These are phyloP conservation scores for Floccularia luteovirens DNA, from an alignment of 768 basidiomycete species.

Conservation along the genomic window DNA sequence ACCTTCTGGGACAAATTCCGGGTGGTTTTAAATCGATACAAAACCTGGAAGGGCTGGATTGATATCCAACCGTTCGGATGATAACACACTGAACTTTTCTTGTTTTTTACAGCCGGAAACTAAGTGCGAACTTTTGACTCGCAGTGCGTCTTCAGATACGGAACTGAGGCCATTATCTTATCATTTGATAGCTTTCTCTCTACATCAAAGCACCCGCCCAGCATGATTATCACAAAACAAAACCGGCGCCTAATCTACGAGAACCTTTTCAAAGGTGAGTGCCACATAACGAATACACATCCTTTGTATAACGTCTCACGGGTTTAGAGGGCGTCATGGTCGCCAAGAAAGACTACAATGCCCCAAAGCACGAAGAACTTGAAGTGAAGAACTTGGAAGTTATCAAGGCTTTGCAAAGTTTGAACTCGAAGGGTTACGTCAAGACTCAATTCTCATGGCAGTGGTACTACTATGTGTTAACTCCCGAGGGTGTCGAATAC, in stretches of 20 bases:
- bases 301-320: constrained; percentile 3
- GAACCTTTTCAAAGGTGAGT: constrained; percentile 97
- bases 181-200: constrained; percentile 19
- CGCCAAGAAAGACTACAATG: constrained; percentile 99
- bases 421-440: constrained; percentile 76
- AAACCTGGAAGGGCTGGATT: constrained; percentile 30
- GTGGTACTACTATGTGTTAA: constrained; percentile 97
- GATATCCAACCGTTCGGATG: constrained; percentile 24
- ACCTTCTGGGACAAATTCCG: constrained; percentile 11
- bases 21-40: constrained; percentile 16
- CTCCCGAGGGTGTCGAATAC: constrained; percentile 95
- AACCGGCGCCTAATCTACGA: constrained; percentile 97
- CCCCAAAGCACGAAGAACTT: constrained; percentile 91
- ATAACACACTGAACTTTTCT: constrained; percentile 19
- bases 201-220: constrained; percentile 30
- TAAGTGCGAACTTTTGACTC: constrained; percentile 29
- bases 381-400: constrained; percentile 65
- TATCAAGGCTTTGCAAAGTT: constrained; percentile 65
- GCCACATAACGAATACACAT: background rate
- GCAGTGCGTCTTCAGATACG: constrained; percentile 23
- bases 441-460: constrained; percentile 99
- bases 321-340: constrained; percentile 93
- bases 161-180: background rate
- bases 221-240: constrained; percentile 95
- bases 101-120: constrained; percentile 23